Evolutionary conservation across 805 yeast genomes (phyloP).

Genomic region (Ogataea minuta): DNA sequence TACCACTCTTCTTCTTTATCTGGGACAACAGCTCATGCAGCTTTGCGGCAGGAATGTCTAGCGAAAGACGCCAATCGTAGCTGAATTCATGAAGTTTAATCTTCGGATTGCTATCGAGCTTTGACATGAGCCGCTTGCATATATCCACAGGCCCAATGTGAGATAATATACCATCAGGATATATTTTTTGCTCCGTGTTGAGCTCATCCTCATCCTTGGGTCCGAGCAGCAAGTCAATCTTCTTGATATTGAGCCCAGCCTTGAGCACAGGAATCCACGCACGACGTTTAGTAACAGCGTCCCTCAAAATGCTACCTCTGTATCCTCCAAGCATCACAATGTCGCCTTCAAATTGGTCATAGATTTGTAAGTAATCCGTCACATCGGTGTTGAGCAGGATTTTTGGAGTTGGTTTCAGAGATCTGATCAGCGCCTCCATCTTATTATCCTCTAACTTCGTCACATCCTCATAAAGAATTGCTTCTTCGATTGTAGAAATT

Average conservation of each 20-base stretch:
- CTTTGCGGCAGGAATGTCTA: conserved; percentile 51
- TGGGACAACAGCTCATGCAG: conserved; percentile 47
- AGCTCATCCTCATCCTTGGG: conserved; percentile 70
- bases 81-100: conserved; percentile 72
- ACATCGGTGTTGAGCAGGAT: conserved; percentile 24
- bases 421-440: conserved; percentile 64
- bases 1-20: conserved; percentile 44
- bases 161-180: conserved; percentile 74
- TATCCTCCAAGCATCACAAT: conserved; percentile 84
- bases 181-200: conserved; percentile 48
- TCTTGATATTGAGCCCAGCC: conserved; percentile 76
- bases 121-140: conserved; percentile 56
- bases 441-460: conserved; percentile 66
- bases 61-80: conserved; percentile 90
- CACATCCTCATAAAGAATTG: conserved; percentile 48
- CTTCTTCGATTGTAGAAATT: conserved; percentile 63
- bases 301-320: conserved; percentile 77
- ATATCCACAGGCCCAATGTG: conserved; percentile 89
- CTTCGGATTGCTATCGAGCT: conserved; percentile 52
- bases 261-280: conserved; percentile 82
- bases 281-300: conserved; percentile 57
- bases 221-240: conserved; percentile 69
- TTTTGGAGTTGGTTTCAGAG: conserved; percentile 39
- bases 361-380: conserved; percentile 44
- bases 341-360: conserved; percentile 69